Conservation (phyloP, 495 filamentous ascomycete species). For the Penicillium alfredii region DNA sequence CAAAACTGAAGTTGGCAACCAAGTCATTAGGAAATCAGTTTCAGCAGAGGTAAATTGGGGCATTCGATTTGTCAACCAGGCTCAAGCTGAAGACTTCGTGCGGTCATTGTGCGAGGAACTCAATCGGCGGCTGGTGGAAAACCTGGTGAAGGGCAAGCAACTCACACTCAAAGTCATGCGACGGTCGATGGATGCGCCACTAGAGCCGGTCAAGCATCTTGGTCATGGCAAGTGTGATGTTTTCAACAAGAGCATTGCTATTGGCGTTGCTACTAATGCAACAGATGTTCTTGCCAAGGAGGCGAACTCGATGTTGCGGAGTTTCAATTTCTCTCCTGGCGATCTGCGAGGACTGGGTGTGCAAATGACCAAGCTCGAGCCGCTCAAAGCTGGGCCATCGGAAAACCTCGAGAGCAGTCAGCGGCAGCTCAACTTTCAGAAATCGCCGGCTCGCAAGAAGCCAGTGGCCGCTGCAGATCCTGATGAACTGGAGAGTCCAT, state of each 20-base stretch:
- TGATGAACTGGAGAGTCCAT: conserved; percentile 60
- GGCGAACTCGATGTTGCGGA: conserved; percentile 71
- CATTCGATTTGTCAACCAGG: conserved; percentile 83
- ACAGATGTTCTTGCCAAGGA: conserved; percentile 67
- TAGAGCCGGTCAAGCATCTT: conserved; percentile 90
- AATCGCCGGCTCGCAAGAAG: conserved; percentile 30
- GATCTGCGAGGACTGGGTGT: conserved; percentile 86
- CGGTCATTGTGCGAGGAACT: conserved; percentile 76
- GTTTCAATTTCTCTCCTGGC: conserved; percentile 79
- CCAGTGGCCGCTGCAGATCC: conserved; percentile 33
- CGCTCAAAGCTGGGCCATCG: conserved; percentile 48
- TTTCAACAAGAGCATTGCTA: conserved; percentile 75
- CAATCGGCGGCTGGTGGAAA: conserved; percentile 69
- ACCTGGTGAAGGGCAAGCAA: conserved; percentile 77
- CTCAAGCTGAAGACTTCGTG: conserved; percentile 87
- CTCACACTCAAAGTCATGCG: conserved; percentile 92
- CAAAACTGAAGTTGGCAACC: conserved; percentile 75
- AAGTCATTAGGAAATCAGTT: conserved; percentile 76
- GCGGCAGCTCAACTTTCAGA: conserved; percentile 54
- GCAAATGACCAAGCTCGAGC: conserved; percentile 87
- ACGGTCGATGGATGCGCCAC: conserved; percentile 74
- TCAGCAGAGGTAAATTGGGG: conserved; percentile 98
- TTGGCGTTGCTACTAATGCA: conserved; percentile 77
- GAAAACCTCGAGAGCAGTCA: conserved; percentile 54
- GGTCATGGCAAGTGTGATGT: conserved; percentile 94